Base-by-base conservation (phyloP, 1,139 yeast species). In the Yamadazyma diospyri region DNA sequence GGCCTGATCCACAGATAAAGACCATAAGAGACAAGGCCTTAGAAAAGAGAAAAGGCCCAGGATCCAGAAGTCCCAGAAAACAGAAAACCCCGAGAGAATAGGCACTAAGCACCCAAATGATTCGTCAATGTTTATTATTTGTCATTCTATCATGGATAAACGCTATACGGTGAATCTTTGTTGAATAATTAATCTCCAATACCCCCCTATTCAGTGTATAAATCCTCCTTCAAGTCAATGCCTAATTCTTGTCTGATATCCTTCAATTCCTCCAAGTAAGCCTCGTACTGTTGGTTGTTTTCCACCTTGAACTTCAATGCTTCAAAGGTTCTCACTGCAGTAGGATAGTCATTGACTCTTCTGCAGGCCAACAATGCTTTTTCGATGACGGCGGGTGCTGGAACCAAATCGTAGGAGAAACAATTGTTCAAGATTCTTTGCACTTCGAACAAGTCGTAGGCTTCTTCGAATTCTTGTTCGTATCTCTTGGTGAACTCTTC, bases 341-440 rank as follows among this genome's bases (percentile, higher is more conserved):
- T 89, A 43, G 98, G 97, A 71, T 86, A 86, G 71, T 92, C 98
- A 66, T 94, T 88, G 48, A 92, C 97, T 71, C 98, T 86, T 79
- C 98, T 88, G 56, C 97, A 92, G 35, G 98, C 98, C 69, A 85
- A 82, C 61, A 92, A 78, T 34, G 98, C 98, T 71, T 85, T 85
- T 69, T 87, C 96, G 57, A 92, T 76, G 44, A 92, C 97, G 41
- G 84, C 80, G 47, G 98, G 98, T 23, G 98, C 94, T 48, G 98
- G 98, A 38, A 92, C 98, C 65, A 94, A 79, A 70, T 92, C 98
- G 73, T 92, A 92, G 14, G 97, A 85, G 72, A 92, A 92, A 65
- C 94, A 88, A 74, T 92, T 94, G 80, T 94, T 92, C 61, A 94
- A 78, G 46, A 68, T 56, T 64, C 74, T 72, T 69, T 87, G 97